These are phyloP conservation scores for Theobroma grandiflorum DNA, from an alignment of 441 rosid genomes.

Conservation along the genomic window DNA sequence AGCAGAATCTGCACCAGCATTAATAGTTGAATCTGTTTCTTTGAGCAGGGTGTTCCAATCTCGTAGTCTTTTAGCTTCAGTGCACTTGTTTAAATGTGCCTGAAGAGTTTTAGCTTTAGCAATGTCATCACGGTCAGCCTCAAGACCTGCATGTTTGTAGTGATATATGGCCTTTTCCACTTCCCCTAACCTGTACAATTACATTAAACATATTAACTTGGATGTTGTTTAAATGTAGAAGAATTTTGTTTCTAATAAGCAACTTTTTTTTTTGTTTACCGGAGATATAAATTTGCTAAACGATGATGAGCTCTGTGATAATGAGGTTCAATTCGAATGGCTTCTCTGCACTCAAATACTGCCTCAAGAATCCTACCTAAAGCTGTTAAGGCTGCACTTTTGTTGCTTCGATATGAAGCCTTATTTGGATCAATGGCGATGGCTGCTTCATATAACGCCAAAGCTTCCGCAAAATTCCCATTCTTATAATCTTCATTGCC, in stretches of 20 bases:
- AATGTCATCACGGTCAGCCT: conserved; percentile 73
- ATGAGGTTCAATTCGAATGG: conserved; percentile 82
- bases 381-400: conserved; percentile 89
- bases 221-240: not conserved
- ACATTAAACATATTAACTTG: no score
- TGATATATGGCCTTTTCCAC: conserved; percentile 84
- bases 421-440: conserved; percentile 86
- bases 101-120: conserved; percentile 68
- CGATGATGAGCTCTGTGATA: conserved; percentile 96
- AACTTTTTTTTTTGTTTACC: conserved; percentile 47
- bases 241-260: not conserved
- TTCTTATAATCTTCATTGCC: conserved; percentile 97
- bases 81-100: conserved; percentile 61
- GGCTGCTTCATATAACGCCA: conserved; percentile 96
- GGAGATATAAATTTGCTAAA: conserved; percentile 78
- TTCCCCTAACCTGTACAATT: conserved; percentile 73
- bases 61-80: conserved; percentile 65
- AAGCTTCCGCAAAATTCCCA: conserved; percentile 89
- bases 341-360: conserved; percentile 89
- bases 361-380: conserved; percentile 86
- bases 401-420: conserved; percentile 91
- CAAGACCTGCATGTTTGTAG: conserved; percentile 83
- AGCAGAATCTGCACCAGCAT: conserved; percentile 86
- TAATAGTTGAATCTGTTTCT: conserved; percentile 62
- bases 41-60: conserved; percentile 79